A percentile compares a stretch with the other conserved stretches of the same genome.
phyloP scores from a whole-genome alignment of 2,329 filamentous ascomycete species.

The Fusarium tricinctum region DNA sequence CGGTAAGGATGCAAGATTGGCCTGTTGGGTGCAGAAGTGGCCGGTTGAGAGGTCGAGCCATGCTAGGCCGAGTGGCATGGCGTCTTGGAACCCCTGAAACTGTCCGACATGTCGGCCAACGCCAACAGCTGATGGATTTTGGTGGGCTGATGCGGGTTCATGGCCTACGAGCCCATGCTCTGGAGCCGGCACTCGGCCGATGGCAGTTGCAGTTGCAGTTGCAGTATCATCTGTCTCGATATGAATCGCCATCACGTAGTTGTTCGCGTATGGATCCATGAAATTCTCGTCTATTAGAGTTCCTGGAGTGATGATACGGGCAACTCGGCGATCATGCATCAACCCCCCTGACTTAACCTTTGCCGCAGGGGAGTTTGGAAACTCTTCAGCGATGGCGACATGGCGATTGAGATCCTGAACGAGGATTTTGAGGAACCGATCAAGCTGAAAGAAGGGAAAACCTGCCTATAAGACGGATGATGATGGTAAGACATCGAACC shows the following conservation, averaged over 20 bases:
- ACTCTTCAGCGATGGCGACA: slow-evolving; percentile 95
- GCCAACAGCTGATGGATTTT: slow-evolving; percentile 41
- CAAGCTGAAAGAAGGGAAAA: slow-evolving; percentile 93
- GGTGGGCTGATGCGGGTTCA: slow-evolving; percentile 38
- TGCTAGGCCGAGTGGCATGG: slow-evolving; percentile 76
- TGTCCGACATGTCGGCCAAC: slow-evolving; percentile 32
- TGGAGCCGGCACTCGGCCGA: slow-evolving; percentile 51
- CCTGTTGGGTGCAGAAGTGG: slow-evolving; percentile 88
- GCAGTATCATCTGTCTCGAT: slow-evolving; percentile 21
- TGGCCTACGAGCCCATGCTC: slow-evolving; percentile 28
- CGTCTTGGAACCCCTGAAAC: slow-evolving; percentile 33
- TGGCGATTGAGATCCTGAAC: slow-evolving; percentile 92
- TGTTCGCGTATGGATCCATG: slow-evolving; percentile 93
- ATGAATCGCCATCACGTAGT: slow-evolving; percentile 89
- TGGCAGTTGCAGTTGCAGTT: slow-evolving; percentile 65
- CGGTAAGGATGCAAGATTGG: slow-evolving; percentile 78
- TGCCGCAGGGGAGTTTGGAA: slow-evolving; percentile 78
- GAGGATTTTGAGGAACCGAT: slow-evolving; percentile 91
- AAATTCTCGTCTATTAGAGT: slow-evolving; percentile 98
- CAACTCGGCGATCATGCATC: slow-evolving; percentile 86
- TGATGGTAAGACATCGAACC: slow-evolving; percentile 34
- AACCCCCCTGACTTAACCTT: slow-evolving; percentile 82
- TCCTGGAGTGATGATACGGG: slow-evolving; percentile 91
- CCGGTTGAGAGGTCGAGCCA: slow-evolving; percentile 98
- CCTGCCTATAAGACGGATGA: slow-evolving; percentile 72